Evolutionary conservation across 2,329 filamentous ascomycete species (phyloP), one percentile per base, ranked within the genome.

Genomic region (Aureobasidium namibiae): DNA sequence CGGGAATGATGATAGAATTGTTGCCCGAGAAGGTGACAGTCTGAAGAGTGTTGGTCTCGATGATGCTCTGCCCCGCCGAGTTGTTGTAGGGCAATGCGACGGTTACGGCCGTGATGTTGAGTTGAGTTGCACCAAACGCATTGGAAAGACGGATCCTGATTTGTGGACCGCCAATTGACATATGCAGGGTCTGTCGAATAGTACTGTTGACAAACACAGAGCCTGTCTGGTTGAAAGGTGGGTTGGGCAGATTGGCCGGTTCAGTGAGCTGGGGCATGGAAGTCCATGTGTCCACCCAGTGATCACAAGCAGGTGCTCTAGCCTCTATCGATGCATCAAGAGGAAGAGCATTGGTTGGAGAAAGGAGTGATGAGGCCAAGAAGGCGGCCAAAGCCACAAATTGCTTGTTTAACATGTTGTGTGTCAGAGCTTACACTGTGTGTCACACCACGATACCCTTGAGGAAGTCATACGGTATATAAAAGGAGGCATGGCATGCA

Each of bases 231-330:
- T 83, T 84, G 66, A 84, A 88, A 42, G 83, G 81, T 2, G 77
- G 68, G 0, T 80, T 80, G 10, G 85, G 84, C 21, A 88, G 74
- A 63, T 87, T 88, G 48, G 72, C 75, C 10, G 77, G 78, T 65
- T 88, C 85, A 1, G 82, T 82, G 41, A 85, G 72, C 67, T 87
- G 84, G 0, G 84, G 83, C 84, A 87, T 87, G 2, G 82, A 76
- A 0, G 81, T 80, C 85, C 84, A 88, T 1, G 80, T 83, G 62
- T 81, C 79, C 14, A 85, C 76, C 83, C 84, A 87, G 62, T 81
- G 78, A 36, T 18, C 29, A 18, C 21, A 26, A 18, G 26, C 50
- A 34, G 38, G 16, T 8, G 31, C 16, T 34, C 50, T 16, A 18
- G 48, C 76, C 26, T 24, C 21, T 7, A 16, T 4, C 13, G 18